Evolutionary conservation across 768 basidiomycete species (phyloP).

Genomic region (Lactarius hengduanensis): DNA sequence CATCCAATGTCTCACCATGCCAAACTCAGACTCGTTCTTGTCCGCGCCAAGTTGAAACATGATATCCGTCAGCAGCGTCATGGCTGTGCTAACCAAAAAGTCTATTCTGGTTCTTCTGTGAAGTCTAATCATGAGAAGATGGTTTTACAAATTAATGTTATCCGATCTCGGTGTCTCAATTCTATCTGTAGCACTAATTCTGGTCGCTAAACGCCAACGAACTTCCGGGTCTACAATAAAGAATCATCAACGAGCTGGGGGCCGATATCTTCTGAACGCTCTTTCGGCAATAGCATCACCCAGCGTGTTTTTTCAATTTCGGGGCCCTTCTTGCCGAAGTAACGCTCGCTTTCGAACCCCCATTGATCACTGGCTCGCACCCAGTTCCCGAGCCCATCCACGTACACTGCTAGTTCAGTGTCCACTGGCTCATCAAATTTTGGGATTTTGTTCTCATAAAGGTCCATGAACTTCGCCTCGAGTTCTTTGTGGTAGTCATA

Average conservation of each 20-base stretch:
- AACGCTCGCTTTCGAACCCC: constrained; percentile 41
- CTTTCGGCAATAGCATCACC: constrained; percentile 27
- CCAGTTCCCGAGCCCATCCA: constrained; percentile 47
- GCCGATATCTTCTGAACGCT: constrained; percentile 23
- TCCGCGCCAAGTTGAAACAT: no score
- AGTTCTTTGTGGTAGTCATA: constrained; percentile 34
- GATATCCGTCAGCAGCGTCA: no score
- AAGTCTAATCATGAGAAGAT: neutral
- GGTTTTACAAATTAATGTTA: neutral
- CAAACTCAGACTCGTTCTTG: no score
- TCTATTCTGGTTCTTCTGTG: no score
- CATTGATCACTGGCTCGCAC: constrained; percentile 43
- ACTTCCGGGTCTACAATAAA: constrained; percentile 9
- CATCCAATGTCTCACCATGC: no score
- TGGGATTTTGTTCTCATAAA: constrained; percentile 37
- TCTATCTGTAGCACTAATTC: neutral
- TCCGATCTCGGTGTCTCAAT: no score
- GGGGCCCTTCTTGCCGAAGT: constrained; percentile 27
- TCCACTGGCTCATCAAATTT: constrained; percentile 41
- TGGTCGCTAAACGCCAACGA: neutral
- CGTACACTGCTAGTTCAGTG: constrained; percentile 38
- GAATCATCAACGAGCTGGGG: constrained; percentile 27
- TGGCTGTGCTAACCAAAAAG: no score
- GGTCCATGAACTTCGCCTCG: constrained; percentile 35
- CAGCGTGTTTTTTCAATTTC: constrained; percentile 27